A percentile compares a stretch with the other conserved stretches of the same genome.
phyloP scores from a whole-genome alignment of 78 protist genomes.

The Polysphondylium violaceum region DNA sequence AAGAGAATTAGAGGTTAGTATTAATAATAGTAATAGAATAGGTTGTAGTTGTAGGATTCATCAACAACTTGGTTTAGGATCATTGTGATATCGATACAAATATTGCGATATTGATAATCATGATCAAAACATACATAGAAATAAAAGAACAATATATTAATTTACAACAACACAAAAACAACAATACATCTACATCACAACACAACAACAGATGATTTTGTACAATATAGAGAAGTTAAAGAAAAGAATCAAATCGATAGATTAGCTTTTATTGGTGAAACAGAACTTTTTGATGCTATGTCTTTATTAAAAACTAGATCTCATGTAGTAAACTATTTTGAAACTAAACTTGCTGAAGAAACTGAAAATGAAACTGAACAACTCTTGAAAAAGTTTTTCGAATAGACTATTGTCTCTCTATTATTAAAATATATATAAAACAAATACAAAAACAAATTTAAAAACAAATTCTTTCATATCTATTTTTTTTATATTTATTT shows the following conservation, averaged over 20 bases:
- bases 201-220: slow-evolving; percentile 11
- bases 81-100: too few species aligned
- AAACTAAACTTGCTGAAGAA: not conserved
- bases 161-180: not conserved
- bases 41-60: not conserved
- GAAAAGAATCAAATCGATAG: slow-evolving; percentile 52
- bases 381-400: not conserved
- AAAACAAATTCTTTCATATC: not conserved
- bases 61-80: too few species aligned
- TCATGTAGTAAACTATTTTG: slow-evolving; percentile 77
- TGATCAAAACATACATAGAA: not conserved
- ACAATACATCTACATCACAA: not conserved
- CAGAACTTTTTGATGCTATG: slow-evolving; percentile 68
- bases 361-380: slow-evolving; percentile 16
- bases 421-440: not conserved
- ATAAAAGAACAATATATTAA: not conserved
- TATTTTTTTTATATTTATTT: too few species aligned
- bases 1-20: slow-evolving; percentile 47
- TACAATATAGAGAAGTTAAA: slow-evolving; percentile 23
- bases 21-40: not conserved
- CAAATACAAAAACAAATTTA: not conserved
- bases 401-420: not conserved
- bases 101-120: too few species aligned
- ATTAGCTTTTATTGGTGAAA: slow-evolving; percentile 75
- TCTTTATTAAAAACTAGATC: slow-evolving; percentile 71